phyloP scores from a whole-genome alignment of 1,284 basidiomycete species.

The Marasmius fiardii region DNA sequence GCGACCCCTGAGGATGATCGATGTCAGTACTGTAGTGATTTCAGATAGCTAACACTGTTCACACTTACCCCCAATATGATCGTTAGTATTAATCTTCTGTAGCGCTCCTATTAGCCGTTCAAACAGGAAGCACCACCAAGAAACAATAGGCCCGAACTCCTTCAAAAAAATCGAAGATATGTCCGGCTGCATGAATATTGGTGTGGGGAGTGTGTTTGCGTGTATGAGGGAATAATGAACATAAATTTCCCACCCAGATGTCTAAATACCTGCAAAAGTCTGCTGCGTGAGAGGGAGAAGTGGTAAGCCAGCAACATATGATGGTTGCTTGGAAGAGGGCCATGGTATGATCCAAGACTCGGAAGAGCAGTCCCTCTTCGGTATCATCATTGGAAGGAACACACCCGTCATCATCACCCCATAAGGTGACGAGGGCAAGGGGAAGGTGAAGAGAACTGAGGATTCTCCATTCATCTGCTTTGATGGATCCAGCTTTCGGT shows the following conservation, averaged over 20 bases:
- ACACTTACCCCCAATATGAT: conserved; percentile 14
- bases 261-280: conserved; percentile 10
- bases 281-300: neutral
- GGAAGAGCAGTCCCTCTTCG: neutral
- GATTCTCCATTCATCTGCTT: conserved; percentile 34
- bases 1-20: conserved; percentile 13
- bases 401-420: conserved; percentile 17
- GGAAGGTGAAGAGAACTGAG: conserved; percentile 27
- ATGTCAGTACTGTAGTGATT: neutral
- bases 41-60: conserved; percentile 7
- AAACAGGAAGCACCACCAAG: conserved; percentile 35
- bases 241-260: conserved; percentile 14
- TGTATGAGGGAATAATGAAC: conserved; percentile 9
- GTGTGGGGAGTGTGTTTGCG: conserved; percentile 14
- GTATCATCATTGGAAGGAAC: neutral
- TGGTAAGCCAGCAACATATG: conserved; percentile 3
- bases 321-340: conserved; percentile 16
- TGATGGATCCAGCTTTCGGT: conserved; percentile 25
- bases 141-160: conserved; percentile 29
- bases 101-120: conserved; percentile 28
- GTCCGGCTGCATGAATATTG: conserved; percentile 25
- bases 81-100: conserved; percentile 23
- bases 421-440: conserved; percentile 27
- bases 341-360: conserved; percentile 23
- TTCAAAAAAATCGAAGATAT: conserved; percentile 29